phyloP scores from a whole-genome alignment of 2,329 filamentous ascomycete genomes.

The Colletotrichum sp. region DNA sequence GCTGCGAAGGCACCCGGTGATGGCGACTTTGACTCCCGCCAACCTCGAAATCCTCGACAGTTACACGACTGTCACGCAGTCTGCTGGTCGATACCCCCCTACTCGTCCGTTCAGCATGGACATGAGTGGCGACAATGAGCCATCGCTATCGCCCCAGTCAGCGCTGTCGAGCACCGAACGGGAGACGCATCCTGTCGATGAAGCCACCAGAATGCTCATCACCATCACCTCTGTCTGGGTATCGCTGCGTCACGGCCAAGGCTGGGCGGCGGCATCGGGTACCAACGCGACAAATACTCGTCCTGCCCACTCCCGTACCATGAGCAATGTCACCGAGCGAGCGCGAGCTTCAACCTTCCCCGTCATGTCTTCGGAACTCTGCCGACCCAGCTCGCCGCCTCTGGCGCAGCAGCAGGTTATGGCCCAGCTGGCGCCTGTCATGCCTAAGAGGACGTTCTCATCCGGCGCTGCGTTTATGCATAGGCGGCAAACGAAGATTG shows the following conservation, averaged over 20 bases:
- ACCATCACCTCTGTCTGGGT: constrained; percentile 29
- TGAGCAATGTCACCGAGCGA: constrained; percentile 4
- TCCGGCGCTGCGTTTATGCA: constrained; percentile 29
- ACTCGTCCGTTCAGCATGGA: constrained; percentile 36
- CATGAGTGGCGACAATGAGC: constrained; percentile 16
- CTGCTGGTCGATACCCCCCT: constrained; percentile 53
- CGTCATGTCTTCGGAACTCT: neutral
- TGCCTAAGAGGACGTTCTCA: constrained; percentile 24
- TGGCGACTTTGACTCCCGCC: constrained; percentile 69
- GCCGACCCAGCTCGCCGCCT: neutral
- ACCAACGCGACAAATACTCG: neutral
- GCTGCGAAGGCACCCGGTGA: constrained; percentile 74
- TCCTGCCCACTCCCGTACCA: neutral
- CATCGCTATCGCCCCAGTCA: neutral
- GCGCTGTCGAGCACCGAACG: neutral
- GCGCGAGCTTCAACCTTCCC: constrained; percentile 15
- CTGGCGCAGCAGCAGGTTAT: constrained; percentile 1
- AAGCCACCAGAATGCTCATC: constrained; percentile 25
- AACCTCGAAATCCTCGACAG: constrained; percentile 73
- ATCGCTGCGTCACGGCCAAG: constrained; percentile 24
- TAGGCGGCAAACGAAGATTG: constrained; percentile 20
- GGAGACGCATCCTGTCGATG: constrained; percentile 24
- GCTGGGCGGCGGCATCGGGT: constrained; percentile 19
- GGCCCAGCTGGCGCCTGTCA: neutral
- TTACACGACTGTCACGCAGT: constrained; percentile 64